These are phyloP conservation scores for Plasmodium yoelii DNA, from an alignment of 169 alveolate species.

Conservation along the genomic window DNA sequence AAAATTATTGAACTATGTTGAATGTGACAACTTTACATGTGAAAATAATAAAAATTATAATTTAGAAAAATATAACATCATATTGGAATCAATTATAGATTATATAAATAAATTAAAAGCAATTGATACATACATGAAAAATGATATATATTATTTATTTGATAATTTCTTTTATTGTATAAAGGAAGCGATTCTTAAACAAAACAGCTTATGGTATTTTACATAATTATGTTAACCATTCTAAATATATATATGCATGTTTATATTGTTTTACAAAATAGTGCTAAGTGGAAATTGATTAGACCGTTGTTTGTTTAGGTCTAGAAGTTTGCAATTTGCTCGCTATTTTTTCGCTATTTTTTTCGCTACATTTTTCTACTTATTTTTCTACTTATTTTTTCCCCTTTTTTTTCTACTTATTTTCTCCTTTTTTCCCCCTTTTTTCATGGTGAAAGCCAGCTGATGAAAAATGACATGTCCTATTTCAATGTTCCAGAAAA, in stretches of 20 bases:
- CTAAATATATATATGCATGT: neutral
- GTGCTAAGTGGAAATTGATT: neutral
- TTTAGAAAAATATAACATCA: slow-evolving; percentile 15
- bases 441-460: slow-evolving; percentile 3
- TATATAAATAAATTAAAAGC: slow-evolving; percentile 47
- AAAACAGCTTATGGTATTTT: slow-evolving; percentile 43
- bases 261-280: neutral
- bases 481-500: slow-evolving; percentile 34
- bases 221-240: neutral
- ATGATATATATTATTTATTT: slow-evolving; percentile 18
- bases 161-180: slow-evolving; percentile 50
- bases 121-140: slow-evolving; percentile 22
- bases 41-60: slow-evolving; percentile 34
- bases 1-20: slow-evolving; percentile 26
- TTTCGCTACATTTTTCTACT: too few species aligned
- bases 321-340: too few species aligned
- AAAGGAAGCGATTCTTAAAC: slow-evolving; percentile 51
- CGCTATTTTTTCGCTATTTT: too few species aligned
- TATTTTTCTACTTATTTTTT: too few species aligned
- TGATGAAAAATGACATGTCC: slow-evolving; percentile 60
- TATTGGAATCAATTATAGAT: slow-evolving; percentile 23
- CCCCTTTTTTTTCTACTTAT: neutral
- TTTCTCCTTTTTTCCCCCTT: too few species aligned
- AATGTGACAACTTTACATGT: slow-evolving; percentile 23
- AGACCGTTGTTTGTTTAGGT: neutral